Percentiles rank a stretch among this genome's conserved stretches.
Evolutionary conservation across 1,284 basidiomycete genomes (phyloP).

Genomic region (Anthracocystis walkeri): DNA sequence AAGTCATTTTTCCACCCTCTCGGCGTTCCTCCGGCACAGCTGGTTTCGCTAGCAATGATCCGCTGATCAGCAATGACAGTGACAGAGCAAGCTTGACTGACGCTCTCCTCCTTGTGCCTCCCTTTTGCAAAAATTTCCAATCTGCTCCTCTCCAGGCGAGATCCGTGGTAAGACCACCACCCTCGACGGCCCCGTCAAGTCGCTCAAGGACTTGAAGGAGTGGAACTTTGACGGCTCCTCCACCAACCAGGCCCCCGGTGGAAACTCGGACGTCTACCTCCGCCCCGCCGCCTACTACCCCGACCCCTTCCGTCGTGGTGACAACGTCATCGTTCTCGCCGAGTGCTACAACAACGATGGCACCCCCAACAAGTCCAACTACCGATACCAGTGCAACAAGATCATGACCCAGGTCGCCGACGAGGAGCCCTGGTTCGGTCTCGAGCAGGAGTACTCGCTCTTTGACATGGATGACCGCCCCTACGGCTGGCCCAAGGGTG

Average conservation of each 20-base stretch:
- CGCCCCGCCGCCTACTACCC: conserved; percentile 97
- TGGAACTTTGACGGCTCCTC: conserved; percentile 95
- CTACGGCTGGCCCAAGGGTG: conserved; percentile 87
- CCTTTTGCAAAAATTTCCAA: background rate
- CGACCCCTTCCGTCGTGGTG: conserved; percentile 98
- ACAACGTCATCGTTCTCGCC: conserved; percentile 74
- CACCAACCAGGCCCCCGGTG: conserved; percentile 77
- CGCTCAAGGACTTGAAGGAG: conserved; percentile 79
- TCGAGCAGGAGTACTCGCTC: conserved; percentile 99
- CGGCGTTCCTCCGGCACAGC: background rate
- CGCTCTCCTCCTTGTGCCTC: background rate
- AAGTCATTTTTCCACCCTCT: conserved; percentile 4
- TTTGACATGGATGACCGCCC: conserved; percentile 92
- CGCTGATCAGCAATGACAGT: background rate
- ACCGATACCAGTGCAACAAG: conserved; percentile 71
- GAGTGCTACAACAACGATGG: conserved; percentile 99
- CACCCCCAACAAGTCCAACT: conserved; percentile 97
- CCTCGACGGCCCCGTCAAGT: conserved; percentile 81
- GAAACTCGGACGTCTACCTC: conserved; percentile 98
- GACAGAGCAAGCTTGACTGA: background rate
- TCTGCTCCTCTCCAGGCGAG: conserved; percentile 34
- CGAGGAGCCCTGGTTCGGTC: conserved; percentile 89
- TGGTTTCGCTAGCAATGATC: background rate
- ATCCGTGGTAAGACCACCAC: conserved; percentile 73
- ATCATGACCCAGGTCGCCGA: conserved; percentile 64